Evolutionary conservation across 306 rosid genomes (phyloP).

Genomic region (Heteromeles arbutifolia): DNA sequence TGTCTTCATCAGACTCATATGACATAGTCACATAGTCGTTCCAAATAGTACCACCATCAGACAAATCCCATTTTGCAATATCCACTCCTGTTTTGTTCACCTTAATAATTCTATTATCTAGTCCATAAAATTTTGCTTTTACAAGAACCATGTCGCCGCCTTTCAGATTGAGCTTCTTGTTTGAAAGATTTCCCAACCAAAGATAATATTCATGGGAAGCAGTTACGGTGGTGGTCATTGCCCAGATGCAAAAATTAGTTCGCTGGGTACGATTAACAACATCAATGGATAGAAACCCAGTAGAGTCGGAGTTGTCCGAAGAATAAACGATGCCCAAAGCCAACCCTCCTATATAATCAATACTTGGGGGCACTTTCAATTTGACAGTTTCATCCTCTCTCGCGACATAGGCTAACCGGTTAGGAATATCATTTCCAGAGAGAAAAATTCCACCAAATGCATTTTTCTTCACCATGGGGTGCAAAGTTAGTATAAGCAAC

Average conservation of each 20-base stretch:
- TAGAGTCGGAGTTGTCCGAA: not conserved
- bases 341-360: not conserved
- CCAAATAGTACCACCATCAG: too few relatives aligned
- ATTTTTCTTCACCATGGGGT: constrained; percentile 1
- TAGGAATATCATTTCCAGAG: constrained; percentile 16
- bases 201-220: too few relatives aligned
- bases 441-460: not conserved
- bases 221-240: too few relatives aligned
- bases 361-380: not conserved
- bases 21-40: accelerated
- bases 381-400: not conserved
- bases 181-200: not conserved
- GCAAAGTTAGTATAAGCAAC: not conserved
- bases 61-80: too few relatives aligned
- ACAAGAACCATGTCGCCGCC: not conserved
- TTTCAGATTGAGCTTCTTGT: not conserved
- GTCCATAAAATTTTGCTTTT: not conserved
- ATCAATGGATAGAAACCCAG: not conserved
- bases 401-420: not conserved
- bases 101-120: not conserved
- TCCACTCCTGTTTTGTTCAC: not conserved
- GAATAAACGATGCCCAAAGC: not conserved
- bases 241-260: not conserved
- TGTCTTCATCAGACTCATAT: too few relatives aligned
- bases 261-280: not conserved